Evolutionary conservation across 2,329 filamentous ascomycete species (phyloP).

Genomic region (Colletotrichum somersetense): DNA sequence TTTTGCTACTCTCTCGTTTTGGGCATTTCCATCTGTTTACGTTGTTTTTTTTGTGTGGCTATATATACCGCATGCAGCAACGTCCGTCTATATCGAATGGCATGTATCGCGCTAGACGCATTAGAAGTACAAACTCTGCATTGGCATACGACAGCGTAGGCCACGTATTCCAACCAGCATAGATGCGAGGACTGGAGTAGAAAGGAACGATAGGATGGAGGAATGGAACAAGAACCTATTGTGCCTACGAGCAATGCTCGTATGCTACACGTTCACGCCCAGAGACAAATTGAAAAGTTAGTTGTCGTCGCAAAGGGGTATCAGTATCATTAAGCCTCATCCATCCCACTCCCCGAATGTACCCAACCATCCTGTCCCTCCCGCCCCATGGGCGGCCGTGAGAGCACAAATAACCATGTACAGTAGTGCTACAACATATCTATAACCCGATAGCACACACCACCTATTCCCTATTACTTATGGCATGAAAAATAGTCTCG

Average conservation of each 20-base stretch:
- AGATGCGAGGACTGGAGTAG: too few species aligned
- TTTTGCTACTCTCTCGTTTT: background rate
- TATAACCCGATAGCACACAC: background rate
- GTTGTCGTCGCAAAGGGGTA: slow-evolving; percentile 6
- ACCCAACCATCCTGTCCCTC: background rate
- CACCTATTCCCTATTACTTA: background rate
- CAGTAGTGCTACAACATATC: slow-evolving; percentile 10
- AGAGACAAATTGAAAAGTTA: background rate
- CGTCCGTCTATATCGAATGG: background rate
- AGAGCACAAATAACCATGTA: background rate
- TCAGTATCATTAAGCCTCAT: slow-evolving; percentile 24
- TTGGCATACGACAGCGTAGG: background rate
- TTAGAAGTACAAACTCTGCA: background rate
- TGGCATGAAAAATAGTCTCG: background rate
- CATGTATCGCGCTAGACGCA: background rate
- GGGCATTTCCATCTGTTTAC: background rate
- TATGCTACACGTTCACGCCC: background rate
- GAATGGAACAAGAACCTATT: too few species aligned
- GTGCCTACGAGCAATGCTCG: too few species aligned
- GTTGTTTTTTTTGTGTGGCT: too few species aligned
- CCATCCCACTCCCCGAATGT: background rate
- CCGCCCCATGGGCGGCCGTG: background rate
- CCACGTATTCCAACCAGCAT: background rate
- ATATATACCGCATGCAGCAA: background rate
- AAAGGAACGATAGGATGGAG: too few species aligned